Percentiles rank a stretch among this genome's conserved stretches.
These are phyloP conservation scores for Calocybe gambosa DNA, from an alignment of 1,284 basidiomycete genomes.

Conservation along the genomic window DNA sequence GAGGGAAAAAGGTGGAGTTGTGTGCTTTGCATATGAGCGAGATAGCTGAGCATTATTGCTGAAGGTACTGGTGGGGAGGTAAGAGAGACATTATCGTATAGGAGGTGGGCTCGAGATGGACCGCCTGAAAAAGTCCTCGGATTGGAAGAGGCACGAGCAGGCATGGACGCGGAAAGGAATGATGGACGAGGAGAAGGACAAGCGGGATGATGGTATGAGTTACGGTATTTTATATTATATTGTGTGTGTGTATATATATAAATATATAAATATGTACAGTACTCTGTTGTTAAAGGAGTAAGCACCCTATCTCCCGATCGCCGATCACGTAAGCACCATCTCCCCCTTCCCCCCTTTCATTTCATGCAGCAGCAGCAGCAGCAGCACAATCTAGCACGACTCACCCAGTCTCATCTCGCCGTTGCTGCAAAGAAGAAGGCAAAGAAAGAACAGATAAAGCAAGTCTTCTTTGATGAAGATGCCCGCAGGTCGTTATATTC, in stretches of 20 bases:
- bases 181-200: constrained; percentile 1
- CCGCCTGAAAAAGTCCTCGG: constrained; percentile 12
- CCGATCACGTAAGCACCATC: constrained; percentile 18
- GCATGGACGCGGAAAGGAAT: constrained; percentile 4
- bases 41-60: constrained; percentile 21
- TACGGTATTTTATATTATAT: constrained; percentile 1
- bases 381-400: constrained; percentile 35
- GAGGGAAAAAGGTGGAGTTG: constrained; percentile 28
- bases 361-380: too few species aligned
- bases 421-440: constrained; percentile 57
- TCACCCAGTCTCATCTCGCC: constrained; percentile 55
- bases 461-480: constrained; percentile 73
- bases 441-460: constrained; percentile 54
- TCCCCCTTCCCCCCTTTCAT: constrained; percentile 3
- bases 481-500: constrained; percentile 52
- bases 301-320: constrained; percentile 14
- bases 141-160: constrained; percentile 7
- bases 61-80: constrained; percentile 16
- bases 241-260: constrained; percentile 9
- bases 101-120: constrained; percentile 24
- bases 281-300: too few species aligned
- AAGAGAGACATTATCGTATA: constrained; percentile 23
- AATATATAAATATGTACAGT: background rate
- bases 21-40: constrained; percentile 15
- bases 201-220: background rate